phyloP scores from a whole-genome alignment of 306 rosid species.

The Neltuma alba region DNA sequence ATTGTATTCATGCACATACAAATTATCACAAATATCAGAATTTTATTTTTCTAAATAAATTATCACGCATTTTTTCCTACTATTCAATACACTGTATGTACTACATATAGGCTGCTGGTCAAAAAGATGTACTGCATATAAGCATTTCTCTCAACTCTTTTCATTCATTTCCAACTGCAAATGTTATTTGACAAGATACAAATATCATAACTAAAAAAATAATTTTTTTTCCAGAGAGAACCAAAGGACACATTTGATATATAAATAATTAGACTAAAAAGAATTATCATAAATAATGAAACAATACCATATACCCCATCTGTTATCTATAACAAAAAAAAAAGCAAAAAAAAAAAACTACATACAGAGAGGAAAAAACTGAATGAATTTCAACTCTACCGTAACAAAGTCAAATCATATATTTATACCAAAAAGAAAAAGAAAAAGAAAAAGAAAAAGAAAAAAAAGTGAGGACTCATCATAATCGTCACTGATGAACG shows the following conservation, averaged over 20 bases:
- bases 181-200: too few species aligned
- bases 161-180: not conserved
- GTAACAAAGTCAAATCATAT: conserved; percentile 27
- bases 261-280: not conserved
- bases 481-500: conserved; percentile 54
- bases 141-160: too few species aligned
- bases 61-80: too few species aligned
- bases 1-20: too few species aligned
- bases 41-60: too few species aligned
- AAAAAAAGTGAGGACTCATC: not conserved
- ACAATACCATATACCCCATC: conserved; percentile 46
- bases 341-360: conserved; percentile 33
- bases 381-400: conserved; percentile 52
- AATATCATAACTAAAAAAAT: not conserved
- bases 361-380: conserved; percentile 36
- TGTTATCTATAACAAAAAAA: conserved; percentile 41
- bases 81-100: too few species aligned
- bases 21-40: too few species aligned
- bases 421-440: not conserved
- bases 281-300: conserved; percentile 28
- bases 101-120: too few species aligned
- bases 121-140: too few species aligned
- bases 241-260: not conserved
- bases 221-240: too few species aligned
- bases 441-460: not conserved